Percentiles rank a stretch among this genome's conserved stretches.
phyloP scores from a whole-genome alignment of 352 stramenopile species.

The Phytophthora aleatoria region DNA sequence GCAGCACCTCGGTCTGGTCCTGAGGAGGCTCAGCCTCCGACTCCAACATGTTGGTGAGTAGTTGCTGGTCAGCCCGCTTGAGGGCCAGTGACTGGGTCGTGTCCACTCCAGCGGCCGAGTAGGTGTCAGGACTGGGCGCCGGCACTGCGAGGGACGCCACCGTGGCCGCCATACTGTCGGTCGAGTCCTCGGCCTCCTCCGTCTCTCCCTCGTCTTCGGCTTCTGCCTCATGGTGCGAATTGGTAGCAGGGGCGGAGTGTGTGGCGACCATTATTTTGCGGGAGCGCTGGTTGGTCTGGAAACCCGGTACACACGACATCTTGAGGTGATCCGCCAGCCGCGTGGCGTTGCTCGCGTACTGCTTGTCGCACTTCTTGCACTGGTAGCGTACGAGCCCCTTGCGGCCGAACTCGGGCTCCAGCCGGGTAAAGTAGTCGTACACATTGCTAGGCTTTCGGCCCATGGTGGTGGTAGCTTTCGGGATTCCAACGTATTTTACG shows the following conservation, averaged over 20 bases:
- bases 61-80: conserved; percentile 56
- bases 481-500: conserved; percentile 16
- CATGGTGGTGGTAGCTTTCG: conserved; percentile 27
- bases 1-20: conserved; percentile 44
- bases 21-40: conserved; percentile 36
- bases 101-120: conserved; percentile 5
- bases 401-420: conserved; percentile 62
- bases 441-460: conserved; percentile 86
- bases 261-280: conserved; percentile 1
- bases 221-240: conserved; percentile 3
- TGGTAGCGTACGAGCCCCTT: conserved; percentile 85
- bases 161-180: conserved; percentile 13
- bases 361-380: conserved; percentile 89
- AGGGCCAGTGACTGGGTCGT: conserved; percentile 33
- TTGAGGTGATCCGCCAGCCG: conserved; percentile 80
- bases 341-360: conserved; percentile 87
- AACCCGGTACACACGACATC: conserved; percentile 69
- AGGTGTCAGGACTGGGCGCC: conserved; percentile 18
- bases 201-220: conserved; percentile 7
- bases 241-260: background rate
- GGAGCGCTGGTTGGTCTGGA: conserved; percentile 82
- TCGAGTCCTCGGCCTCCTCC: conserved; percentile 1
- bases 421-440: conserved; percentile 84
- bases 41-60: conserved; percentile 73
- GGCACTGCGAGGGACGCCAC: conserved; percentile 35